phyloP scores from a whole-genome alignment of 768 basidiomycete genomes.

The Boletus barrowsii region DNA sequence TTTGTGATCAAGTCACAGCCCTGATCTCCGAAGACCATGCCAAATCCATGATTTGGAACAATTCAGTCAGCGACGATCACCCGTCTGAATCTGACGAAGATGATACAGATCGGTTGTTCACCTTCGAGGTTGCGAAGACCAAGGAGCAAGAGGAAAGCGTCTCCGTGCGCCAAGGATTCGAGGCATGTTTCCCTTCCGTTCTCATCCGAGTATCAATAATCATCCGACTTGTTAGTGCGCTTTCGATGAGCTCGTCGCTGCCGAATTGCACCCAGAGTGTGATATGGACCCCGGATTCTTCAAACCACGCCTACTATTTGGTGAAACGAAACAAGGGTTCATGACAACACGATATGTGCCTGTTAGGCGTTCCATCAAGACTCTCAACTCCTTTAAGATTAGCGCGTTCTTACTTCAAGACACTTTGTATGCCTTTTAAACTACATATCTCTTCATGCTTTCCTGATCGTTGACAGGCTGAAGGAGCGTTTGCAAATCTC shows the following conservation, averaged over 20 bases:
- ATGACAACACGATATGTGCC: slow-evolving; percentile 32
- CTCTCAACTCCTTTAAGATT: slow-evolving; percentile 2
- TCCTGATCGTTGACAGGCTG: slow-evolving; percentile 15
- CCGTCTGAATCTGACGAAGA: slow-evolving; percentile 33
- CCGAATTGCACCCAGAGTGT: slow-evolving; percentile 20
- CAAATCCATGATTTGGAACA: slow-evolving; percentile 42
- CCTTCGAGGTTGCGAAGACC: slow-evolving; percentile 55
- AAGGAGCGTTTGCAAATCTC: slow-evolving; percentile 27
- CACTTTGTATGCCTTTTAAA: slow-evolving; percentile 18
- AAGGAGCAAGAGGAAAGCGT: slow-evolving; percentile 57
- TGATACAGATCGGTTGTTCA: slow-evolving; percentile 49
- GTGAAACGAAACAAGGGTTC: slow-evolving; percentile 44
- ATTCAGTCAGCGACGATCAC: slow-evolving; percentile 27
- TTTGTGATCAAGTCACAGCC: slow-evolving; percentile 51
- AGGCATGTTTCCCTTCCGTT: slow-evolving; percentile 26
- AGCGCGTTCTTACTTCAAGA: slow-evolving; percentile 20
- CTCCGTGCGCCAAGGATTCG: slow-evolving; percentile 42
- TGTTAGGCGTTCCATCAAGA: slow-evolving; percentile 9
- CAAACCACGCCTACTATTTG: slow-evolving; percentile 34
- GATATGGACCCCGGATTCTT: slow-evolving; percentile 20
- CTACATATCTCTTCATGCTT: background rate
- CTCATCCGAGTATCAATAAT: background rate
- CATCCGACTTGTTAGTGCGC: slow-evolving; percentile 3
- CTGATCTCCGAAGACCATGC: slow-evolving; percentile 49
- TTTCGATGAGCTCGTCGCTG: slow-evolving; percentile 17